phyloP scores from a whole-genome alignment of 192 early-diverging fungal genomes.

The Coemansia sp. region DNA sequence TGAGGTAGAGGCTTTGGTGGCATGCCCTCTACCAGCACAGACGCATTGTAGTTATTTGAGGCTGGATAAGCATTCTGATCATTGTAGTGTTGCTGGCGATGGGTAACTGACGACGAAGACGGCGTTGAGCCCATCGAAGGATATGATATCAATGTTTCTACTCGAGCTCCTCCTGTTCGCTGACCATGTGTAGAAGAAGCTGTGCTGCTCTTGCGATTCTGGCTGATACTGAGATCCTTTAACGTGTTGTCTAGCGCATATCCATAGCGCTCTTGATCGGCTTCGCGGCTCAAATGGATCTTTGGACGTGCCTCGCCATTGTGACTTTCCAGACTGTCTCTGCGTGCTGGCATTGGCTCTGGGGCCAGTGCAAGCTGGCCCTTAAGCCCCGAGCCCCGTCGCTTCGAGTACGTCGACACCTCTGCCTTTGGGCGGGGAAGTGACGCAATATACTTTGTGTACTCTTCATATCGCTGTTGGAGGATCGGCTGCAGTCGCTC shows the following conservation, averaged over 20 bases:
- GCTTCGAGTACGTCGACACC: slow-evolving; percentile 34
- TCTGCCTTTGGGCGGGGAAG: slow-evolving; percentile 27
- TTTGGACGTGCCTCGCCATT: neutral
- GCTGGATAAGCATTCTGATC: neutral
- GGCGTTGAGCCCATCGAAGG: neutral
- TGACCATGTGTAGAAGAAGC: neutral
- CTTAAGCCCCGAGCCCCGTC: slow-evolving; percentile 10
- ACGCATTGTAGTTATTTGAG: neutral
- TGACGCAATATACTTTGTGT: slow-evolving; percentile 41
- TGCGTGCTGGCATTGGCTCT: neutral
- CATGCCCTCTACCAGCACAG: neutral
- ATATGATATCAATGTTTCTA: slow-evolving; percentile 4
- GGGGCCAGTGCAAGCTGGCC: slow-evolving; percentile 1
- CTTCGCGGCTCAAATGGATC: slow-evolving; percentile 20
- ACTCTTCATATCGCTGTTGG: slow-evolving; percentile 57
- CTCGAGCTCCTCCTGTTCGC: neutral
- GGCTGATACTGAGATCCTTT: neutral
- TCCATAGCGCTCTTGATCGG: slow-evolving; percentile 8
- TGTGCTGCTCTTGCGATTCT: neutral
- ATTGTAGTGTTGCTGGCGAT: neutral
- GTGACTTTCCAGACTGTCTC: neutral
- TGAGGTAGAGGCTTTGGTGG: neutral
- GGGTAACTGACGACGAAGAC: neutral
- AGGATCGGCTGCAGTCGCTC: slow-evolving; percentile 61
- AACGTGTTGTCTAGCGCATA: slow-evolving; percentile 8